These are phyloP conservation scores for Zea mays DNA, from an alignment of 176 grass and related monocot species.

Conservation along the genomic window DNA sequence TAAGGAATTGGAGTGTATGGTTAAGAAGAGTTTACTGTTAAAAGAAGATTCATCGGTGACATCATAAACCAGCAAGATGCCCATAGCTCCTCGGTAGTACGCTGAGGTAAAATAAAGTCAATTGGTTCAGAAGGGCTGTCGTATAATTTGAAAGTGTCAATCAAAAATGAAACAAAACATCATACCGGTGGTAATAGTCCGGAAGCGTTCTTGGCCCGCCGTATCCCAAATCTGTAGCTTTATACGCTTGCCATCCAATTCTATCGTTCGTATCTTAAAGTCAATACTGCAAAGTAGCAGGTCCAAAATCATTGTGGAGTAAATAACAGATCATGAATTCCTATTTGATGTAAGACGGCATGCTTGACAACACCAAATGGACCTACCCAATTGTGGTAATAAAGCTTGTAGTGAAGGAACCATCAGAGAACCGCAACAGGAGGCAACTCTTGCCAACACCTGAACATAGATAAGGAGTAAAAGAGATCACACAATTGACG, in stretches of 20 bases:
- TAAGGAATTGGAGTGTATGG: neutral
- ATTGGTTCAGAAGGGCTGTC: neutral
- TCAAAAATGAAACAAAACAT: constrained; percentile 17
- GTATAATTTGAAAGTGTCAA: neutral
- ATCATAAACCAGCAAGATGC: constrained; percentile 95
- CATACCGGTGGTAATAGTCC: constrained; percentile 92
- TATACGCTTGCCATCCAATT: constrained; percentile 86
- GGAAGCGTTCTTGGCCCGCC: constrained; percentile 91
- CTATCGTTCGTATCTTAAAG: constrained; percentile 95
- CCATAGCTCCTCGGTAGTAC: constrained; percentile 95
- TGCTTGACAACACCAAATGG: constrained; percentile 13
- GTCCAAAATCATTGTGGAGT: neutral
- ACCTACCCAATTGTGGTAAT: constrained; percentile 90
- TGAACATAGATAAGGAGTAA: constrained; percentile 39
- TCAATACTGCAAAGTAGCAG: constrained; percentile 67
- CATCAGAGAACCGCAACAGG: constrained; percentile 89
- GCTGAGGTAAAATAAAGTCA: constrained; percentile 57
- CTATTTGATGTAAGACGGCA: neutral
- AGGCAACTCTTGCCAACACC: constrained; percentile 99
- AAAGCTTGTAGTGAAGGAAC: constrained; percentile 95
- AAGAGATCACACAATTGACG: neutral
- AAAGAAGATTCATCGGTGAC: constrained; percentile 97
- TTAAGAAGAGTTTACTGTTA: constrained; percentile 70
- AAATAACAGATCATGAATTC: constrained; percentile 1
- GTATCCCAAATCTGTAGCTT: constrained; percentile 98